Conservation (phyloP, 2,329 filamentous ascomycete species). For the Leptographium wingfieldii region DNA sequence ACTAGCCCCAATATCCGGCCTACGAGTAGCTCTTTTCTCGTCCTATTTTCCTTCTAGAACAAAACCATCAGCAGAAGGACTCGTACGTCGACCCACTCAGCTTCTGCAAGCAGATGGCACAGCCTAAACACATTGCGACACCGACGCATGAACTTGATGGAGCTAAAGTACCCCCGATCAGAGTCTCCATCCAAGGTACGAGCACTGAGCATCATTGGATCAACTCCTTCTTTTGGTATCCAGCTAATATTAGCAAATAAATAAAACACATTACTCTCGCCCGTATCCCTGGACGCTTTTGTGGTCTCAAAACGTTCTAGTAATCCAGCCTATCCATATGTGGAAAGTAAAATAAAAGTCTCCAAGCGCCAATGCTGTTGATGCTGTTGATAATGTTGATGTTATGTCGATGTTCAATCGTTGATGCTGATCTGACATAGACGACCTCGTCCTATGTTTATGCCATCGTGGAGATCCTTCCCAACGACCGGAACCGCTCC, state of each 20-base stretch:
- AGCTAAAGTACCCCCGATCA: neutral
- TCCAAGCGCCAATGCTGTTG: neutral
- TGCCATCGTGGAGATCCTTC: neutral
- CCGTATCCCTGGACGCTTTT: neutral
- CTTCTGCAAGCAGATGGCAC: too few relatives aligned
- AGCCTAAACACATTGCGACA: neutral
- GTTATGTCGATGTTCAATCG: neutral
- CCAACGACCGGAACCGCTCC: conserved; percentile 24
- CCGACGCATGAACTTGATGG: neutral
- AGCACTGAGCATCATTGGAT: too few relatives aligned
- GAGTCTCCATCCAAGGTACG: too few relatives aligned
- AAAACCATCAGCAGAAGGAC: too few relatives aligned
- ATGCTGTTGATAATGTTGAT: neutral
- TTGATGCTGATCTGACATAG: neutral
- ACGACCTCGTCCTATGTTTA: neutral
- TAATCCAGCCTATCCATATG: neutral
- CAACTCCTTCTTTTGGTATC: neutral
- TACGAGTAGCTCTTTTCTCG: too few relatives aligned
- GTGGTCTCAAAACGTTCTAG: neutral
- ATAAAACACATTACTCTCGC: neutral
- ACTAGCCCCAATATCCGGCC: too few relatives aligned
- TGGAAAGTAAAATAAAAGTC: neutral
- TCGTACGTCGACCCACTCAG: too few relatives aligned
- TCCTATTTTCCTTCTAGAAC: too few relatives aligned
- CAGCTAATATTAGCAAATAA: neutral